A percentile compares a stretch with the other conserved stretches of the same genome.
phyloP scores from a whole-genome alignment of 2,329 filamentous ascomycete genomes.

The Fusarium euwallaceae region DNA sequence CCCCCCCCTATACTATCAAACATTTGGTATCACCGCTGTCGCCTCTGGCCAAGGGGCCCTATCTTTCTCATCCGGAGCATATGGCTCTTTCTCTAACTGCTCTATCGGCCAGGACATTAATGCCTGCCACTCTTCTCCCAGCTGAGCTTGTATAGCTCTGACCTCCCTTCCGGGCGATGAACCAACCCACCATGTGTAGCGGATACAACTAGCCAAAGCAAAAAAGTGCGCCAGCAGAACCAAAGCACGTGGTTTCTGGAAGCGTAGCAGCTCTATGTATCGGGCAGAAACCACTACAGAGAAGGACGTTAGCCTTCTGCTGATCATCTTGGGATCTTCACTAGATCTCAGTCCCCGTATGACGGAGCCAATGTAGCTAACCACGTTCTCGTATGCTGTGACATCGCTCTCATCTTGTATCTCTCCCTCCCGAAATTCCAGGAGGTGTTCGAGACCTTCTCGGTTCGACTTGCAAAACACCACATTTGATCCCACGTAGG shows the following conservation, averaged over 20 bases:
- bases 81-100: not conserved
- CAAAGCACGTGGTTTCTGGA: slow-evolving; percentile 36
- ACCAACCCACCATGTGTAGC: slow-evolving; percentile 31
- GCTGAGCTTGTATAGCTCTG: not conserved
- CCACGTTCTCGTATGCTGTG: slow-evolving; percentile 31
- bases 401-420: slow-evolving; percentile 18
- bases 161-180: not conserved
- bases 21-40: not conserved
- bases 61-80: not conserved
- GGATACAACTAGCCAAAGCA: slow-evolving; percentile 25
- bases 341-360: slow-evolving; percentile 19
- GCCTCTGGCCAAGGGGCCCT: not conserved
- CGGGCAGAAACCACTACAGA: slow-evolving; percentile 35
- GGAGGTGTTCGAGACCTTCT: slow-evolving; percentile 32
- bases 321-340: slow-evolving; percentile 27
- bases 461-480: not conserved
- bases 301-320: slow-evolving; percentile 36
- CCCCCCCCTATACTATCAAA: not conserved
- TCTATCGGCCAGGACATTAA: slow-evolving; percentile 3
- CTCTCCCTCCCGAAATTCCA: slow-evolving; percentile 9
- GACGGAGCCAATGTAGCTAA: slow-evolving; percentile 35
- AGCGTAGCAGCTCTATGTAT: slow-evolving; percentile 33
- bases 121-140: slow-evolving; percentile 1
- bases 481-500: not conserved
- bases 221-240: slow-evolving; percentile 45